Percentiles rank a stretch among this genome's conserved stretches.
These are phyloP conservation scores for Nitzschia palea DNA, from an alignment of 108 stramenopile genomes.

Conservation along the genomic window DNA sequence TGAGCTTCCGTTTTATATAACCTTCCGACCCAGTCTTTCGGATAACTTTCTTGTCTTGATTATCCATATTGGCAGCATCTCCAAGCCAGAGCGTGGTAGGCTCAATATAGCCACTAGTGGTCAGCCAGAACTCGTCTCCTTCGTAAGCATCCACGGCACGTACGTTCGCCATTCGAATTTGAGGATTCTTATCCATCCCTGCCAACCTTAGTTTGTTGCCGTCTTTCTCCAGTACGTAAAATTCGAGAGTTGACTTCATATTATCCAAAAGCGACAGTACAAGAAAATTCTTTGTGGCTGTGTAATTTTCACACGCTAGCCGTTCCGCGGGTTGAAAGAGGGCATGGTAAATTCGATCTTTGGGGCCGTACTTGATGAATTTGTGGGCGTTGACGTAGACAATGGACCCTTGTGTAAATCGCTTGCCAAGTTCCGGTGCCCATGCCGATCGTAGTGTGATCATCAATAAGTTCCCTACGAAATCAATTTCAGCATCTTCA, in stretches of 20 bases:
- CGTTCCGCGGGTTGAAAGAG: conserved; percentile 65
- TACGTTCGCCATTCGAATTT: conserved; percentile 44
- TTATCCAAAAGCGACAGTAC: conserved; percentile 61
- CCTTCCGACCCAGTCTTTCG: conserved; percentile 38
- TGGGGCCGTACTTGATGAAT: conserved; percentile 58
- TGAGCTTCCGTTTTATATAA: conserved; percentile 50
- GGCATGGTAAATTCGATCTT: conserved; percentile 49
- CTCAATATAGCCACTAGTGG: conserved; percentile 73
- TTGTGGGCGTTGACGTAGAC: conserved; percentile 53
- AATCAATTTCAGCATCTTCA: conserved; percentile 51
- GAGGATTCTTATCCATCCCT: conserved; percentile 49
- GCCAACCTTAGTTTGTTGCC: conserved; percentile 46
- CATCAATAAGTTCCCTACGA: conserved; percentile 56
- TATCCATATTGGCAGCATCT: conserved; percentile 63
- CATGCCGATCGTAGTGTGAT: conserved; percentile 67
- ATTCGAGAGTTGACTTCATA: conserved; percentile 61
- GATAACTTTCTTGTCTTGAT: conserved; percentile 46
- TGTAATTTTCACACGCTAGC: conserved; percentile 44
- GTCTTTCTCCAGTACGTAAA: conserved; percentile 54
- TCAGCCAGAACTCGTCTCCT: conserved; percentile 72
- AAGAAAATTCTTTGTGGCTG: conserved; percentile 61
- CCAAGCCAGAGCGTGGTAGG: conserved; percentile 69
- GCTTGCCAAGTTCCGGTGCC: conserved; percentile 46
- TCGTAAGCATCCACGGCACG: conserved; percentile 57
- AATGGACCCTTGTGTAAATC: conserved; percentile 51